Conservation (phyloP, 2,329 filamentous ascomycete species). For the Nannizziopsis barbatae region DNA sequence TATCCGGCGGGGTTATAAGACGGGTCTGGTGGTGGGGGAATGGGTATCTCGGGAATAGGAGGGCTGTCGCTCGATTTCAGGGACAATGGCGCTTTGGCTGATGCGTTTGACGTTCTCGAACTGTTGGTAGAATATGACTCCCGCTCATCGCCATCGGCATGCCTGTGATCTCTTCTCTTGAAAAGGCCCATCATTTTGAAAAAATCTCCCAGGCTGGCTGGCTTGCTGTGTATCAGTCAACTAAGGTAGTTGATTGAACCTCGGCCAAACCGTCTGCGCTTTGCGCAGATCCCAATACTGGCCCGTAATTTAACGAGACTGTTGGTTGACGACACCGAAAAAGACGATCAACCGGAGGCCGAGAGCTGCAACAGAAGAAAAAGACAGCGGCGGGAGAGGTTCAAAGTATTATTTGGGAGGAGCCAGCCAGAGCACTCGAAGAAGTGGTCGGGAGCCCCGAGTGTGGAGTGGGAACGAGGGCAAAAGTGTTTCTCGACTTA, state of each 20-base stretch:
- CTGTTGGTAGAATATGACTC: conserved; percentile 35
- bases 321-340: no score
- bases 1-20: conserved; percentile 80
- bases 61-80: conserved; percentile 36
- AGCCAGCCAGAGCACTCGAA: no score
- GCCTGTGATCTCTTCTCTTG: conserved; percentile 37
- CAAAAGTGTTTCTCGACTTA: conserved; percentile 5
- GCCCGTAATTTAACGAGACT: no score
- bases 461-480: conserved; percentile 6
- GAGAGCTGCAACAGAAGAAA: conserved; percentile 16
- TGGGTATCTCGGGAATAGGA: conserved; percentile 60
- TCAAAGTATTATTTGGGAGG: background rate
- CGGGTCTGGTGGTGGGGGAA: conserved; percentile 79
- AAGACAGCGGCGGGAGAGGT: conserved; percentile 19
- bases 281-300: no score
- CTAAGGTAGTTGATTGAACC: background rate
- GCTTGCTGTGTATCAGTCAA: background rate
- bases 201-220: background rate
- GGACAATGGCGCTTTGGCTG: conserved; percentile 40
- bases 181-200: conserved; percentile 35
- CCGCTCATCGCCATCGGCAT: conserved; percentile 28
- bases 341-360: background rate
- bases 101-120: conserved; percentile 36
- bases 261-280: background rate
- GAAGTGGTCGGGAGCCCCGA: conserved; percentile 11